Evolutionary conservation across 2,329 filamentous ascomycete species (phyloP), one percentile per base, ranked within the genome.

Genomic region (Mollisia scopiformis): DNA sequence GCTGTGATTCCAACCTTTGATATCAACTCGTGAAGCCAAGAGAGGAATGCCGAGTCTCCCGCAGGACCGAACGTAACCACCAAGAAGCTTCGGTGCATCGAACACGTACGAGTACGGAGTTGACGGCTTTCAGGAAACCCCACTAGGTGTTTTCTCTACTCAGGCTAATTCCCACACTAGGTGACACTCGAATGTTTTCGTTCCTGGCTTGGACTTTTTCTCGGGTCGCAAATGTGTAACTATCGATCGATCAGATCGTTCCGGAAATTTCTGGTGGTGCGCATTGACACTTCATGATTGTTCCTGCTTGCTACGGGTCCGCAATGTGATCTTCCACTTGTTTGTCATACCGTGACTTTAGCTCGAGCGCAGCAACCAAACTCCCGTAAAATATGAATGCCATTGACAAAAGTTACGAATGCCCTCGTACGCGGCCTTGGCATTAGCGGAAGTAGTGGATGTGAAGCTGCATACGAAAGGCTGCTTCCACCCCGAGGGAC

Each of bases 21-120:
- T 31, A 31, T 51, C 11, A 33, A 31, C 49, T 51, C 49, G 49
- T 35, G 43, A 51, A 33, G 49, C 49, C 49, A 33, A 21, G 28
- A 51, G 35, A 6, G 37, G 23, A 50, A 39, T 59, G 51, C 57
- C 57, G 57, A 59, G 57, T 50, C 21, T 30, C 28, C 57, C 51
- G 57, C 23, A 47, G 30, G 27, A 39, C 43, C 43, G 23, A 27
- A 5, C n/a, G 27, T 13, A 6, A 28, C 13, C 35, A 51, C 35
- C 54, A 56, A 56, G 54, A 56, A 35, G n/a, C 31, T 54, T 41
- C 16, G 51, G 19, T 39, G 35, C 19, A 6, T 35, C 43, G 41
- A 37, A 23, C 30, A 46, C 56, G n/a, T 53, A 37, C 55, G 30
- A 27, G 4, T 47, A 6, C 14, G 28, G 14, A 27, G 21, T 47